Base-by-base conservation (phyloP, 2,329 filamentous ascomycete species). In the Fusarium annulatum region DNA sequence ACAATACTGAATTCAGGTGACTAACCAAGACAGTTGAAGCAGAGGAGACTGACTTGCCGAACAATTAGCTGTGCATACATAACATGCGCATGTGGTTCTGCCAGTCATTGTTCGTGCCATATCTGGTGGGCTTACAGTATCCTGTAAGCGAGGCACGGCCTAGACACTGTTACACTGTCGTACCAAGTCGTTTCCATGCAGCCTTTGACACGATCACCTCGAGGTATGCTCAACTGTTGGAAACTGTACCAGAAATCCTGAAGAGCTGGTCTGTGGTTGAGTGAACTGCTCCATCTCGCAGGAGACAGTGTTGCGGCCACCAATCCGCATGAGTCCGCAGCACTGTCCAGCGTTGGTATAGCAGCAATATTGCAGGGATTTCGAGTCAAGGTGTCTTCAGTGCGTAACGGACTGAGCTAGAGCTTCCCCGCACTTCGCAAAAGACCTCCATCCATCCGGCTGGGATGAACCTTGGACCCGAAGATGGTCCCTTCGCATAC, bases 381-480 rank as follows among this genome's bases (percentile, higher is more conserved):
- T 36, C 59, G 72, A 74, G 69, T 77, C 67, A 73, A 75, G 59
- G 57, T 55, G 39, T 51, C 42, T 51, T 56, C 41, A 68, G 66
- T 67, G 66, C 38, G 39, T 41, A 53, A 53, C 46, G 55, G 52
- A 53, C 42, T 48, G 52, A 59, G 43, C 59, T 67, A 67, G 57
- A 61, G 58, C 64, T 78, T 74, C 76, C 76, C 76, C 76, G 76
- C 76, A 78, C 76, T 75, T 70, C 41, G 64, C 56, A 69, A 58
- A 51, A 55, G 46, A 49, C 64, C 65, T 77, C 76, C 76, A 72
- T 65, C 76, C 63, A 78, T 33, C 76, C 76, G 76, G 67, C 73
- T 70, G 69, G 71, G 76, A 63, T 76, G 43, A 72, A 71, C 76
- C 76, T 60, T 68, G 76, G 69, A 65, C 53, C 53, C 51, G 61